These are phyloP conservation scores for Kodamaea arcana DNA, from an alignment of 1,139 yeast species.

Conservation along the genomic window DNA sequence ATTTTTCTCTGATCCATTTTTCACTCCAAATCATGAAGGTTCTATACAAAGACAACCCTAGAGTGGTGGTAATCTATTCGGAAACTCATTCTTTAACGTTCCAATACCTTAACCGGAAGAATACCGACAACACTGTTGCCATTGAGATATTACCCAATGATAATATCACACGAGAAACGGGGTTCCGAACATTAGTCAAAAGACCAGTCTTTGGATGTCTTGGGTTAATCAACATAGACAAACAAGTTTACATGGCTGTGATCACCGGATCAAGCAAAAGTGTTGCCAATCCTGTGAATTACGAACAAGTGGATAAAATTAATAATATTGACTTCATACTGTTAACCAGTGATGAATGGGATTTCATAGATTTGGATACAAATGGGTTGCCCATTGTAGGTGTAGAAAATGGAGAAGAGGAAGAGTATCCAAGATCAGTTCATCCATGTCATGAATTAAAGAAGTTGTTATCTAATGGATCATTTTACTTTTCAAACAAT, in stretches of 20 bases:
- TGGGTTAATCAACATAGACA: constrained; percentile 70
- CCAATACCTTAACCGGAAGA: constrained; percentile 29
- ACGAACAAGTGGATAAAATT: constrained; percentile 77
- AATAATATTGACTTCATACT: constrained; percentile 83
- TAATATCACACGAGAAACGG: constrained; percentile 34
- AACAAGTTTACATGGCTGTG: constrained; percentile 69
- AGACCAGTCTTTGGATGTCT: constrained; percentile 74
- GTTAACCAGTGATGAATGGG: constrained; percentile 72
- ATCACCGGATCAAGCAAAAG: constrained; percentile 67
- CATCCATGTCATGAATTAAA: constrained; percentile 85
- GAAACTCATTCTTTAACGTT: constrained; percentile 48
- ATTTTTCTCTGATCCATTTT: too few species aligned
- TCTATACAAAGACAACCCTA: constrained; percentile 46
- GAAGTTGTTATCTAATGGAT: constrained; percentile 78
- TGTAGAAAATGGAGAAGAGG: constrained; percentile 8
- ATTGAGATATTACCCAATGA: constrained; percentile 48
- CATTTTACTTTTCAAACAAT: constrained; percentile 87
- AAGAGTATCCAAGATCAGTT: constrained; percentile 34
- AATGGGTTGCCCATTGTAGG: constrained; percentile 54
- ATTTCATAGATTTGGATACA: constrained; percentile 59
- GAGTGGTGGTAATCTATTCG: constrained; percentile 53
- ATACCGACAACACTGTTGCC: constrained; percentile 38
- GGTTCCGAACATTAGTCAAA: constrained; percentile 47
- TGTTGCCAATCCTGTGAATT: constrained; percentile 81
- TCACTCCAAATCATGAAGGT: constrained; percentile 49